phyloP scores from a whole-genome alignment of 2,329 filamentous ascomycete genomes.

The Macrophomina tecta region DNA sequence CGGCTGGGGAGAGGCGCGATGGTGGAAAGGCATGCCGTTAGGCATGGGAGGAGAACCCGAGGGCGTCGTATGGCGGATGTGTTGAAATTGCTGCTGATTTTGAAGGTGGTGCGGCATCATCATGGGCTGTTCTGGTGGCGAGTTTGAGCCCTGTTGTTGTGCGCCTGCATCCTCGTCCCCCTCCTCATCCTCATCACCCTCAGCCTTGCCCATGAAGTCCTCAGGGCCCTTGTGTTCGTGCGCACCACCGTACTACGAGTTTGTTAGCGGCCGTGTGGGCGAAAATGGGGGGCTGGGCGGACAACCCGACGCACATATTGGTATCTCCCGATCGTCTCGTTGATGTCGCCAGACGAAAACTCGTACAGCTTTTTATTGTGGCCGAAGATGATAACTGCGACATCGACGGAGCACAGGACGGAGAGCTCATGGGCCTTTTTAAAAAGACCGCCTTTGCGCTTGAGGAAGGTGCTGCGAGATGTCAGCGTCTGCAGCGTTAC shows the following conservation, averaged over 20 bases:
- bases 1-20: conserved; percentile 82
- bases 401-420: conserved; percentile 96
- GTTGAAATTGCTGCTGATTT: conserved; percentile 70
- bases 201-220: conserved; percentile 83
- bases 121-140: conserved; percentile 67
- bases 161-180: conserved; percentile 70
- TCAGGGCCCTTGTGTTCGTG: conserved; percentile 96
- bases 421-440: conserved; percentile 99
- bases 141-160: conserved; percentile 72
- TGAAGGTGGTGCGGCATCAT: conserved; percentile 54
- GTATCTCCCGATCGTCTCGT: conserved; percentile 84
- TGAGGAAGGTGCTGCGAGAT: conserved; percentile 83
- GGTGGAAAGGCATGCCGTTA: conserved; percentile 74
- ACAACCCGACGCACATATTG: conserved; percentile 73
- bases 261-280: conserved; percentile 35
- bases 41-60: conserved; percentile 88
- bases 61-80: conserved; percentile 80
- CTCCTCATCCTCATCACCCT: conserved; percentile 79
- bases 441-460: conserved; percentile 97
- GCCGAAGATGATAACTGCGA: conserved; percentile 97
- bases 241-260: conserved; percentile 78
- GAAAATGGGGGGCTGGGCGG: not conserved
- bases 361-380: conserved; percentile 99
- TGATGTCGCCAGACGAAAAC: conserved; percentile 93
- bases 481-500: conserved; percentile 33